Percentiles rank a stretch among this genome's conserved stretches.
Evolutionary conservation across 208 protist genomes (phyloP).

Genomic region (Trichomonas vaginalis): DNA sequence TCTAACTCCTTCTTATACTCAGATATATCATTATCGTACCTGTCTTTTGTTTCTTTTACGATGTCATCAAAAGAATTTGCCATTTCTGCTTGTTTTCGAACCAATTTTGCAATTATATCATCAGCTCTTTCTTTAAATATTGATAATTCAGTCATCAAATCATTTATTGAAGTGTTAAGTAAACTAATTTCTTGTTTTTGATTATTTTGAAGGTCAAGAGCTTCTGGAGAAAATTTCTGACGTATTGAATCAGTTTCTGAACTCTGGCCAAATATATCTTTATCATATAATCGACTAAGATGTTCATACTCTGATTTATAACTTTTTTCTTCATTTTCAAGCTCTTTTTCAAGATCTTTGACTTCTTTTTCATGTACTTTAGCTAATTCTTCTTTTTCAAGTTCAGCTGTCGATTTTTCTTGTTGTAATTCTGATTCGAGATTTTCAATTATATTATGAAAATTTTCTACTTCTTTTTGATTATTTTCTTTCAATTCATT

Average conservation of each 20-base stretch:
- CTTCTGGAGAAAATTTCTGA: not conserved
- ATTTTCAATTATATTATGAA: not conserved
- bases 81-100: not conserved
- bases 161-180: not conserved
- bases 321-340: not conserved
- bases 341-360: not conserved
- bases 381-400: not conserved
- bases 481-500: not conserved
- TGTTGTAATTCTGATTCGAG: not conserved
- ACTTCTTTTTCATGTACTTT: not conserved
- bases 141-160: not conserved
- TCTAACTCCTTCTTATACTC: not conserved
- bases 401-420: not conserved
- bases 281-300: not conserved
- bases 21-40: not conserved
- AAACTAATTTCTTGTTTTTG: not conserved
- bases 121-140: not conserved
- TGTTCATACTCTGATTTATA: not conserved
- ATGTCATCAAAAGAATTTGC: not conserved
- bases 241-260: not conserved
- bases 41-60: not conserved
- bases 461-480: not conserved
- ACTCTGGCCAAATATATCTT: not conserved
- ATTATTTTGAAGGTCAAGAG: not conserved
- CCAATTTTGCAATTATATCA: not conserved